phyloP scores from a whole-genome alignment of 768 basidiomycete species.

The Boletus fagicola region DNA sequence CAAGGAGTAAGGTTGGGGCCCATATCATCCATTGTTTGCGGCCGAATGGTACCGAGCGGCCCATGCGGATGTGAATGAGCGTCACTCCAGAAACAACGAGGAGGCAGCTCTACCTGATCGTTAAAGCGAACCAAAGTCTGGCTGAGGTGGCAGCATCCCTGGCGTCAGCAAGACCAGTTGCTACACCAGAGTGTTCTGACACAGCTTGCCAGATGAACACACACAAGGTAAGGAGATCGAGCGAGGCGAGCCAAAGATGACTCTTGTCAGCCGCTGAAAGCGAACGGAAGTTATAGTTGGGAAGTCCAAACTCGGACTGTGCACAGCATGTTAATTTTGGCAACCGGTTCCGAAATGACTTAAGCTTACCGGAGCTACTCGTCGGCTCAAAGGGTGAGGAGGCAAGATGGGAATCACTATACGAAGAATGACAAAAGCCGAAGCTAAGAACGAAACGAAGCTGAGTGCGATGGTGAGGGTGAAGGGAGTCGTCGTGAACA shows the following conservation, averaged over 20 bases:
- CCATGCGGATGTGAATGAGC: constrained; percentile 68
- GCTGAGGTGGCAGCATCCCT: constrained; percentile 52
- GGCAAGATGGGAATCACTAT: constrained; percentile 74
- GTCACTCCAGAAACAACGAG: constrained; percentile 59
- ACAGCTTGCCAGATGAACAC: constrained; percentile 68
- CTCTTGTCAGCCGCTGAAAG: constrained; percentile 68
- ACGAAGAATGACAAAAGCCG: constrained; percentile 73
- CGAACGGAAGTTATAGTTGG: constrained; percentile 53
- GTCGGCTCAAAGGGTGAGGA: constrained; percentile 68
- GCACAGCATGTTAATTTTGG: constrained; percentile 15
- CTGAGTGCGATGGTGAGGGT: constrained; percentile 63
- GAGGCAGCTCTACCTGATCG: constrained; percentile 66
- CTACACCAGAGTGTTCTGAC: constrained; percentile 48
- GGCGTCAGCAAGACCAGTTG: constrained; percentile 43
- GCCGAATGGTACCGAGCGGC: constrained; percentile 67
- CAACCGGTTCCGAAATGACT: not conserved
- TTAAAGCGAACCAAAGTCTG: constrained; percentile 68
- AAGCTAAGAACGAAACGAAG: constrained; percentile 69
- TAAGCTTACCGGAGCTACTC: constrained; percentile 64
- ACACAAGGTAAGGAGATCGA: constrained; percentile 60
- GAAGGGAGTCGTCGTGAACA: constrained; percentile 59
- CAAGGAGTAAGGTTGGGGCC: constrained; percentile 58
- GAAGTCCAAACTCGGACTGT: constrained; percentile 75
- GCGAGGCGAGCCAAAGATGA: constrained; percentile 69
- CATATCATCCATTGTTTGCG: constrained; percentile 72